Base-by-base conservation (phyloP, 1,284 basidiomycete species). In the Leccinum fuscescens region DNA sequence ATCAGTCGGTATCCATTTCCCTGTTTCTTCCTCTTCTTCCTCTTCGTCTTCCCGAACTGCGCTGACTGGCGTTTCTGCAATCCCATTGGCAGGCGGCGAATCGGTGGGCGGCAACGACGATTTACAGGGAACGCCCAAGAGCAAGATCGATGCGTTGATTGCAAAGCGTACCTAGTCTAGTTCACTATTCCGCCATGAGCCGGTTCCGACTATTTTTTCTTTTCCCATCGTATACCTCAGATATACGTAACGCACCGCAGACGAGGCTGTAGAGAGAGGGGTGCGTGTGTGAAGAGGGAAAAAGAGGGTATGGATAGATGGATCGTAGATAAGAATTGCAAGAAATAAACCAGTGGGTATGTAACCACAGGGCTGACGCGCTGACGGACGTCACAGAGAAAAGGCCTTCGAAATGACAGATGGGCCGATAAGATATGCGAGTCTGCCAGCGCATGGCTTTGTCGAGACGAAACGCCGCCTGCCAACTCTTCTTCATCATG, bases 61-160 rank as follows among this genome's bases (percentile, higher is more conserved):
- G 9, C 14, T 64, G 7, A 59, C n/a, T 20, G 3, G 3, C n/a
- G 20, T 1, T 3, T 4, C 22, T 14, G 44, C 6, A 20, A 46
- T 46, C 12, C 15, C 44, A 46, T 15, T 59, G 4, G 8, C n/a
- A 71, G 70, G 52, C n/a, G 69, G 71, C 1, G 27, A 33, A 14
- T 50, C 3, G 33, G 55, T 71, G 1, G 72, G 72, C n/a, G 69
- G 69, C n/a, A 71, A 71, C 55, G 61, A 64, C 31, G 62, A 24
- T 31, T 59, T 71, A 46, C 62, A 71, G 0, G 3, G 0, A 1
- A 61, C 48, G 52, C 0, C 69, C 2, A 54, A 37, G 54, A n/a
- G 0, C 2, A 15, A 59, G 3, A 39, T 71, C 14, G 54, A 49
- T 8, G 55, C 37, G 6, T 44, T 73, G 60, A 51, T 71, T 4